Evolutionary conservation across 768 basidiomycete genomes (phyloP), one percentile per base, ranked within the genome.

Genomic region (Kwoniella pini): DNA sequence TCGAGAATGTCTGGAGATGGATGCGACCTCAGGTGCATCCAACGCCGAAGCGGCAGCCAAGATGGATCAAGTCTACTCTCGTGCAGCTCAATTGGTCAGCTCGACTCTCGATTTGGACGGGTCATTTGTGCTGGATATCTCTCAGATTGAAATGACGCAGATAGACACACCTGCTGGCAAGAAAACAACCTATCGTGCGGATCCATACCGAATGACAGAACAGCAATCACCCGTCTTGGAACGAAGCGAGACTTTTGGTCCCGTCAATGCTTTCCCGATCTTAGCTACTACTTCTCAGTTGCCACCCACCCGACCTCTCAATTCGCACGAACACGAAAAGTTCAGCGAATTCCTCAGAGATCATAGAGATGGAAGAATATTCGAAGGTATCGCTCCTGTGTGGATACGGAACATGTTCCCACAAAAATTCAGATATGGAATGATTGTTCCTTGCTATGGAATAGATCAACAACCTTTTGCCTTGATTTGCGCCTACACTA

Each of bases 381-480:
- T 86, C 53, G 93, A 96, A 75, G 86, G 90, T 11, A 84, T 93
- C 66, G 84, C 94, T 17, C 93, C 91, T 5, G 82, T 83, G n/a
- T 86, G 87, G 69, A 87, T 95, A 67, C 83, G 88, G 60, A 84
- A 88, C 2, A 88, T 94, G 75, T 81, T 97, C 69, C 92, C 91
- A 1, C 76, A 82, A 9, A 86, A 85, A 63, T 87, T 93, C 63
- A 88, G 94, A 68, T 94, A 91, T 79, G 90, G 90, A 10, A 82
- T 97, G 61, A 90, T 87, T 57, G 93, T 95, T 5, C 93, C 93
- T 5, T 88, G 95, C 50, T 94, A 90, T 77, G 93, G 94, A 67
- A 86, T 95, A 53, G 91, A 95, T 80, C 90, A 91, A 79, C 85
- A 88, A 51, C 91, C 92, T 11, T 95, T 96, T 69, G 91, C 91